phyloP scores from a whole-genome alignment of 2,329 filamentous ascomycete genomes.

The Tothia fuscella region DNA sequence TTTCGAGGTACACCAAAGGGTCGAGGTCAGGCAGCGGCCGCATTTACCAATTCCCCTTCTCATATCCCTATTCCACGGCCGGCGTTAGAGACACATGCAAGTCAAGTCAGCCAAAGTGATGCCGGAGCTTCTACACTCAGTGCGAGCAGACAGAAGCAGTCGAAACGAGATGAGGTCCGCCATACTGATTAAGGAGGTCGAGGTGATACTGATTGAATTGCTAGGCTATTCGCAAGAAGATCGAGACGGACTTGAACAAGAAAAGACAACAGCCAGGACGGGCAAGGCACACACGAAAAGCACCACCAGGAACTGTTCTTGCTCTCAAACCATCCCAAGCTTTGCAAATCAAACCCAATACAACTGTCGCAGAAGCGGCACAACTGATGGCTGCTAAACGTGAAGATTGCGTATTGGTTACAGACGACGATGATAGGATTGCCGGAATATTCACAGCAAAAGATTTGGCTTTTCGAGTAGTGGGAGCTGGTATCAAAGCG shows the following conservation, averaged over 20 bases:
- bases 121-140: conserved; percentile 59
- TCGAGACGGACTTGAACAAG: conserved; percentile 96
- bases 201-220: neutral
- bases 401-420: conserved; percentile 95
- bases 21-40: conserved; percentile 41
- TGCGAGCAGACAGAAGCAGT: conserved; percentile 90
- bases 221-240: conserved; percentile 89
- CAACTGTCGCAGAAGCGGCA: conserved; percentile 88
- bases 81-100: conserved; percentile 46
- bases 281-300: conserved; percentile 78
- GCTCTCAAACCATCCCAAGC: conserved; percentile 91
- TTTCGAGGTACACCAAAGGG: conserved; percentile 60
- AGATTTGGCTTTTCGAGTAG: conserved; percentile 93
- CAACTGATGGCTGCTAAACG: conserved; percentile 98
- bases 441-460: conserved; percentile 98
- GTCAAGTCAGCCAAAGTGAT: conserved; percentile 38
- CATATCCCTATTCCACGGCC: conserved; percentile 68
- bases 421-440: conserved; percentile 94
- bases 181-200: neutral
- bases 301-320: conserved; percentile 89
- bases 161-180: conserved; percentile 92
- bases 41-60: conserved; percentile 52
- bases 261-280: conserved; percentile 76
- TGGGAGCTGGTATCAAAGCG: conserved; percentile 80
- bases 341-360: conserved; percentile 91